Base-by-base conservation (phyloP, 2,329 filamentous ascomycete species). In the Phyllosticta citribraziliensis region DNA sequence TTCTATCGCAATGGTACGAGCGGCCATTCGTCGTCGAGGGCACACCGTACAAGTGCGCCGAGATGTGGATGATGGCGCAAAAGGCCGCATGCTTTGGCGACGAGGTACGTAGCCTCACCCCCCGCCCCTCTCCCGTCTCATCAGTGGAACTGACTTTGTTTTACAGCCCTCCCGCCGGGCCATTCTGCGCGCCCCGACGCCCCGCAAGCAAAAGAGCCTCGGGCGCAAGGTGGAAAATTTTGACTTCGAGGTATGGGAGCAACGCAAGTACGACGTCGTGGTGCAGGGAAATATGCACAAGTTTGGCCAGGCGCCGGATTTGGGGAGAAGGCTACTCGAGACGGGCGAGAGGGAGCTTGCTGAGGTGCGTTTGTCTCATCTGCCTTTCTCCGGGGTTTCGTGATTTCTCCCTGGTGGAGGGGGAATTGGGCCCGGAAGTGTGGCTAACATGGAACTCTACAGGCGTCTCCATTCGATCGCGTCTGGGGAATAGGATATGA, bases 401-500 rank as follows among this genome's bases (percentile, higher is more conserved):
- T 22, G 22, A 2, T 22, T 22, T 22, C 22, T 22, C 22, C 22
- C 22, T 22, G 22, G 22, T 47, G 19, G 22, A 50, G 8, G 35
- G 30, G 10, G n/a, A n/a, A 30, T 17, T 12, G 20, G 6, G 17
- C 14, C 20, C 6, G 14, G n/a, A 30, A 50, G 11, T 4, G 33
- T 17, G 14, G 20, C 8, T 51, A n/a, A 30, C 19, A 40, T 20
- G 5, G n/a, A 50, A 8, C 17, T 2, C 20, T 14, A 2, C 64
- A 78, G 69, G 58, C 58, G 10, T 61, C 58, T 1, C 53, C 40
- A 25, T 61, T 70, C 62, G 86, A 89, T 73, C 68, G 76, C 5
- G 80, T 88, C 59, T 89, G 86, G 87, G 86, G 86, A 1, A 75
- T 89, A 54, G 86, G 87, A 5, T 87, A 83, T 66, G 73, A 67